These are phyloP conservation scores for Ramaria rubella DNA, from an alignment of 768 basidiomycete genomes.

Conservation along the genomic window DNA sequence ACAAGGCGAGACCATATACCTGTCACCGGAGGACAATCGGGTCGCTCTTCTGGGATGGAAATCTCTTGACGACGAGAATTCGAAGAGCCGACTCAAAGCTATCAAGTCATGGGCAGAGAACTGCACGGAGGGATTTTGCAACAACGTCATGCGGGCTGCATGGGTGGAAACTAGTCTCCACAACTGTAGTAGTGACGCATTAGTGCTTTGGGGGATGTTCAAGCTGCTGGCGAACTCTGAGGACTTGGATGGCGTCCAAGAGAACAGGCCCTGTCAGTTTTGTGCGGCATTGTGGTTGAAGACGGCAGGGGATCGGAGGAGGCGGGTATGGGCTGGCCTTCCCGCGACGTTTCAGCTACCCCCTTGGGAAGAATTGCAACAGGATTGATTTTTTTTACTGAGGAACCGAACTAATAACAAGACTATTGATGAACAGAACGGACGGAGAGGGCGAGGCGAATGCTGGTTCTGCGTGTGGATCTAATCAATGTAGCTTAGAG, in stretches of 20 bases:
- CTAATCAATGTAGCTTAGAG: too few species aligned
- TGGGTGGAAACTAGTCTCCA: background rate
- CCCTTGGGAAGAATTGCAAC: conserved; percentile 16
- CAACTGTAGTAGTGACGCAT: background rate
- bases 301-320: conserved; percentile 5
- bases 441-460: too few species aligned
- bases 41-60: conserved; percentile 6
- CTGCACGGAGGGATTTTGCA: background rate
- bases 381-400: too few species aligned
- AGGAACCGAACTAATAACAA: background rate
- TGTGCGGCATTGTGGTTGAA: conserved; percentile 15
- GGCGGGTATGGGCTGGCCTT: conserved; percentile 17
- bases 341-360: conserved; percentile 19
- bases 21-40: background rate
- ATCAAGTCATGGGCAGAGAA: background rate
- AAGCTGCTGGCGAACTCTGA: background rate
- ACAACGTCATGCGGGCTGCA: background rate
- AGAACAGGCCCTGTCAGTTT: conserved; percentile 10
- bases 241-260: background rate
- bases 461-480: too few species aligned
- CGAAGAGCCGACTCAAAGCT: background rate
- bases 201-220: conserved; percentile 1
- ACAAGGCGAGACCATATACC: background rate
- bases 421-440: background rate
- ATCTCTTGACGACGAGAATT: background rate